Evolutionary conservation across 2,329 filamentous ascomycete species (phyloP), one percentile per base, ranked within the genome.

Genomic region (Penicillium sp.): DNA sequence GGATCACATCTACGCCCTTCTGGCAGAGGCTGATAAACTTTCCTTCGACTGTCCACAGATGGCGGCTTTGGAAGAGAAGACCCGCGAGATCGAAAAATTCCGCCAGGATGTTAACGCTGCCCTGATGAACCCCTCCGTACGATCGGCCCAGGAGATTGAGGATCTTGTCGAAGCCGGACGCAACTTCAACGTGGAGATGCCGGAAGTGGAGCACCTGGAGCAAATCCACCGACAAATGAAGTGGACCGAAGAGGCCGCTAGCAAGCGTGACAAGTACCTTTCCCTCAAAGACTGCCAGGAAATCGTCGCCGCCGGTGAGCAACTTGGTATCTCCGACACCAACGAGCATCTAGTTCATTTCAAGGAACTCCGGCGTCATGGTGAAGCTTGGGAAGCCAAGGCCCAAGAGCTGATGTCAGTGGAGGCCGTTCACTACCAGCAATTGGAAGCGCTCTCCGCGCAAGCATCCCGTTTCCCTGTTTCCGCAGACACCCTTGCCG

Each of bases 1-100:
- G 57, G 84, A 88, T 59, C 95, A 95, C 66, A 89, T 98, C 56
- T 83, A 88, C 66, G 87, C 88, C 56, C 81, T 98, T 42, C 81
- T 98, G 49, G 78, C 82, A 52, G 84, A 91, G 60, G 92, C 92
- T 23, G 87, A 95, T 62, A 83, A 85, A 60, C 84, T 97, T 55
- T 89, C 88, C 12, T 98, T 98, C 67, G 90, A 96, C 60, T 95
- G 90, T 69, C 86, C 88, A 35, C 92, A 98, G 70, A 95, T 97
- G 62, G 79, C 79, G 32, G 86, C 89, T 55, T 78, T 98, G 46
- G 86, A 86, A 65, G 91, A 97, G 67, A 87, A 92, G 43, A 87
- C 88, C 51, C 84, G 88, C 56, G 86, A 87, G 44, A 93, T 98
- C 70, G 83, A 87, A 57, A 81, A 83, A 50, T 98, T 95, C 72